A percentile compares a stretch with the other conserved stretches of the same genome.
phyloP scores from a whole-genome alignment of 2,329 filamentous ascomycete species.

The Teratosphaeria epicoccoides region DNA sequence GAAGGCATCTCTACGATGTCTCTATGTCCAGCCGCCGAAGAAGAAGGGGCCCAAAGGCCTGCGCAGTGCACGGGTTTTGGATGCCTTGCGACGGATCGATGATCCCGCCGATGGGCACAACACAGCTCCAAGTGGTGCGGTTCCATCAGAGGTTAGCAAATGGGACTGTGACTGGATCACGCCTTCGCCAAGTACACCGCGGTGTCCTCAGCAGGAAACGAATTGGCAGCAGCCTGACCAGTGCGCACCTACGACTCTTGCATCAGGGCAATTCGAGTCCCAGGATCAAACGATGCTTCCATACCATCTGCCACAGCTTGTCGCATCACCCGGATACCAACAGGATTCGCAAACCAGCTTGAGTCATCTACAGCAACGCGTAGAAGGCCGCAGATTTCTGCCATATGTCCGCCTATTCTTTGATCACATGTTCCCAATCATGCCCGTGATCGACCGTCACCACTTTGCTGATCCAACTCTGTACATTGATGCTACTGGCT shows the following conservation, averaged over 20 bases:
- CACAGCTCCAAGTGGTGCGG: conserved; percentile 15
- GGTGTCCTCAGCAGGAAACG: background rate
- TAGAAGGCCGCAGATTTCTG: conserved; percentile 19
- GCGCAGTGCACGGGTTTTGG: conserved; percentile 24
- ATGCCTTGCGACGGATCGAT: conserved; percentile 25
- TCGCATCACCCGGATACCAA: no score
- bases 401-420: conserved; percentile 27
- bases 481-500: conserved; percentile 14
- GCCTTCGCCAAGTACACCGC: conserved; percentile 1
- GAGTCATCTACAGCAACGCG: conserved; percentile 7
- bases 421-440: conserved; percentile 27
- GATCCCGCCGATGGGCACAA: conserved; percentile 18
- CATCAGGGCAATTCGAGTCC: conserved; percentile 10
- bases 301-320: no score
- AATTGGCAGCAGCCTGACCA: background rate
- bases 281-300: background rate
- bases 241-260: conserved; percentile 1
- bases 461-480: conserved; percentile 21
- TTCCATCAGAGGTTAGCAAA: conserved; percentile 17
- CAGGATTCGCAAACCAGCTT: background rate
- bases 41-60: conserved; percentile 29
- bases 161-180: conserved; percentile 19
- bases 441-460: conserved; percentile 25
- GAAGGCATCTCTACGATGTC: conserved; percentile 26
- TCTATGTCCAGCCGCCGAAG: conserved; percentile 26